Evolutionary conservation across 306 rosid genomes (phyloP).

Genomic region (Elaeagnus macrophylla): DNA sequence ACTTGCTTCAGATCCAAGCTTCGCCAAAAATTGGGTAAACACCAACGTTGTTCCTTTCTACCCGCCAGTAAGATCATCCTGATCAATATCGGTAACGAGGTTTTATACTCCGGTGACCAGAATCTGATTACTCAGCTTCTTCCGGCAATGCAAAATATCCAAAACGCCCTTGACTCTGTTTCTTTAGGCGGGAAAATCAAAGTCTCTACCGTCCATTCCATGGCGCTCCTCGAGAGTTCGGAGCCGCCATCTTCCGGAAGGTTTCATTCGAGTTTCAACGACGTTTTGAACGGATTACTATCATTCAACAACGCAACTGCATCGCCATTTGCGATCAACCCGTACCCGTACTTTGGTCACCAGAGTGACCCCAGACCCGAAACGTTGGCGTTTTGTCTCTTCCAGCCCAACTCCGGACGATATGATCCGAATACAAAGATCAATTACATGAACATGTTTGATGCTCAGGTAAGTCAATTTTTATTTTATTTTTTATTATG

Average conservation of each 20-base stretch:
- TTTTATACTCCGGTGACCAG: constrained; percentile 55
- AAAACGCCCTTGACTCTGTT: constrained; percentile 54
- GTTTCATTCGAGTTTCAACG: constrained; percentile 41
- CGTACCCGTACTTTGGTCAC: constrained; percentile 90
- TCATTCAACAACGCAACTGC: constrained; percentile 59
- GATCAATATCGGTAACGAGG: constrained; percentile 88
- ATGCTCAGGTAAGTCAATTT: constrained; percentile 74
- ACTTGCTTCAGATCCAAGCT: constrained; percentile 61
- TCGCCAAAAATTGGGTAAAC: constrained; percentile 59
- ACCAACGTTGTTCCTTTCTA: constrained; percentile 61
- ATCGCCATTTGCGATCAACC: constrained; percentile 83
- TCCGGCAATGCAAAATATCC: constrained; percentile 81
- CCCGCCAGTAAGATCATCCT: constrained; percentile 80
- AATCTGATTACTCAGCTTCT: constrained; percentile 47
- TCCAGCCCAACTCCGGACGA: constrained; percentile 84
- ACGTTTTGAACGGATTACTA: constrained; percentile 50
- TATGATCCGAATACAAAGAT: constrained; percentile 68
- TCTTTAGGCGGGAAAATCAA: constrained; percentile 57
- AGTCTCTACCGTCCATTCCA: constrained; percentile 88
- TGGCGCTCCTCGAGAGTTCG: constrained; percentile 67
- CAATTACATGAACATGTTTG: constrained; percentile 97
- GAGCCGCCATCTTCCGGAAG: constrained; percentile 87
- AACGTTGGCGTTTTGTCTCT: constrained; percentile 72
- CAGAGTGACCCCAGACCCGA: constrained; percentile 69
- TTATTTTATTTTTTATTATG: too few species aligned